Evolutionary conservation across 257 asterid species (phyloP).

Genomic region (Solanum chilense): DNA sequence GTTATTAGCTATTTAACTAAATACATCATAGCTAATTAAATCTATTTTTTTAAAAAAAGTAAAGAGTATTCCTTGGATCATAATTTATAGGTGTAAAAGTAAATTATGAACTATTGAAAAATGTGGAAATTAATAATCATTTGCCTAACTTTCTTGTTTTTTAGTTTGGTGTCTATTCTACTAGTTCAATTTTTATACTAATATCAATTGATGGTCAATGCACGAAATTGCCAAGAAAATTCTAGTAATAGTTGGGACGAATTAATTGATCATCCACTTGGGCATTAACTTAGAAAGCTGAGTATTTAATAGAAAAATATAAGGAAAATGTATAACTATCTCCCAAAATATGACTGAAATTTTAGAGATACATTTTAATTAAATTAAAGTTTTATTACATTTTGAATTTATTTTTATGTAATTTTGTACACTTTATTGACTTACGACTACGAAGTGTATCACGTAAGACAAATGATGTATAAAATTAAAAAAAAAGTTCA

Average conservation of each 20-base stretch:
- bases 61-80: background rate
- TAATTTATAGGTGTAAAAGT: background rate
- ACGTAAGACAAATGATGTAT: no score
- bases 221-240: background rate
- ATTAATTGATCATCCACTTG: background rate
- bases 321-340: no score
- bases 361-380: no score
- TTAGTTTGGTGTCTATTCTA: background rate
- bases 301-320: no score
- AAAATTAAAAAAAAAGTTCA: no score
- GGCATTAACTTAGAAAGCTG: background rate
- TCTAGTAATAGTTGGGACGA: background rate
- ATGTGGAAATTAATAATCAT: background rate
- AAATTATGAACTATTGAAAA: background rate
- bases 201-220: background rate
- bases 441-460: no score
- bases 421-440: no score
- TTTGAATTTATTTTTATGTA: no score
- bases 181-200: background rate
- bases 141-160: background rate
- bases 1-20: background rate
- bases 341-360: rapidly evolving
- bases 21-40: background rate
- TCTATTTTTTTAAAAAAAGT: background rate
- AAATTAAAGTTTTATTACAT: no score